These are phyloP conservation scores for Thermothielavioides terrestris DNA, from an alignment of 495 filamentous ascomycete species.

Conservation along the genomic window DNA sequence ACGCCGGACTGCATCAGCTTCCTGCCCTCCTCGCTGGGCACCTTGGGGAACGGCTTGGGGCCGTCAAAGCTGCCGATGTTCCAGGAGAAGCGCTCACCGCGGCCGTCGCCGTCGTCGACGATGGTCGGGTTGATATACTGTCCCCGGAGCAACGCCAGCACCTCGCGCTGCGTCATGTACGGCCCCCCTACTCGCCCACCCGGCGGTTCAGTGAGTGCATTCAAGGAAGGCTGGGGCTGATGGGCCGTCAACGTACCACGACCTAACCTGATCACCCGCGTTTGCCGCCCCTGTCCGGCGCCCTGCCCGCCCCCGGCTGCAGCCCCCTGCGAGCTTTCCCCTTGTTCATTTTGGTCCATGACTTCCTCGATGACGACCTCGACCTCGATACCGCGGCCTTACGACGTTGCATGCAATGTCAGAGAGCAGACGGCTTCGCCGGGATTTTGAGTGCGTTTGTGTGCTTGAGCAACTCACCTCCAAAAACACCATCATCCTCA, in stretches of 20 bases:
- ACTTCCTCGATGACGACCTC: conserved; percentile 23
- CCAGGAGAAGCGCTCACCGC: not conserved
- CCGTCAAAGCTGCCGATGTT: conserved; percentile 26
- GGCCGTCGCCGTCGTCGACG: conserved; percentile 27
- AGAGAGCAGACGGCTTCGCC: conserved; percentile 14
- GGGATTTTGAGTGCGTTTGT: not conserved
- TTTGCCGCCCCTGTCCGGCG: conserved; percentile 12
- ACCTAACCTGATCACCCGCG: conserved; percentile 25
- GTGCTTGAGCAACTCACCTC: conserved; percentile 17
- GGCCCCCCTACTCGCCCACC: conserved; percentile 19
- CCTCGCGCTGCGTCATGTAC: conserved; percentile 34
- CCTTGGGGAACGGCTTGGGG: conserved; percentile 53
- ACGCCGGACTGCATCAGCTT: conserved; percentile 70
- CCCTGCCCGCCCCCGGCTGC: conserved; percentile 4
- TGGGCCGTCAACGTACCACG: conserved; percentile 8
- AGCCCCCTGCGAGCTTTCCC: not conserved
- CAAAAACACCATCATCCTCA: conserved; percentile 29
- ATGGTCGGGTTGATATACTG: conserved; percentile 26
- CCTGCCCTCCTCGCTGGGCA: conserved; percentile 67
- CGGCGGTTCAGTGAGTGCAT: no score
- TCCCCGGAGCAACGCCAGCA: conserved; percentile 42
- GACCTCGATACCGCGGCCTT: conserved; percentile 24
- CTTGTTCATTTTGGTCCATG: not conserved
- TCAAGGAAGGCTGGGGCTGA: not conserved
- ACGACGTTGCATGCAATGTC: no score